phyloP scores from a whole-genome alignment of 306 rosid genomes.

The Citrullus amarus region DNA sequence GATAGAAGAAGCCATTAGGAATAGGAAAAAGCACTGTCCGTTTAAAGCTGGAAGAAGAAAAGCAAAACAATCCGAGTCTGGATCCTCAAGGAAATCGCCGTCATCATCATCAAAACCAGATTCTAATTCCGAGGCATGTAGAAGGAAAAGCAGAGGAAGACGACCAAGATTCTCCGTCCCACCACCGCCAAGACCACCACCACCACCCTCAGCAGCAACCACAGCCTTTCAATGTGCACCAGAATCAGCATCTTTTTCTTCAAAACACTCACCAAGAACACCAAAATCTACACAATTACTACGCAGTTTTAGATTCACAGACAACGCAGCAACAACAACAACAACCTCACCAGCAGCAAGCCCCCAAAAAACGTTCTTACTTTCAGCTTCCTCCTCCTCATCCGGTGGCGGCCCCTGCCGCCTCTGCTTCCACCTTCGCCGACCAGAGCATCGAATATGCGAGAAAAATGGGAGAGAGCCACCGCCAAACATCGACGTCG shows the following conservation, averaged over 20 bases:
- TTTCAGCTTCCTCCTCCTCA: conserved; percentile 10
- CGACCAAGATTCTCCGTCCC: conserved; percentile 13
- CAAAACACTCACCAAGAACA: background rate
- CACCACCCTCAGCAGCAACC: background rate
- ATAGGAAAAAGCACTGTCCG: background rate
- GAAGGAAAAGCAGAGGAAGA: conserved; percentile 13
- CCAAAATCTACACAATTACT: conserved; percentile 4
- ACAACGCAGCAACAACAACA: background rate
- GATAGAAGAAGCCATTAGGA: background rate
- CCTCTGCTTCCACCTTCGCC: conserved; percentile 4
- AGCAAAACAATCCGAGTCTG: conserved; percentile 12
- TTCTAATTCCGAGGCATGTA: conserved; percentile 6
- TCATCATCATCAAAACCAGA: conserved; percentile 14
- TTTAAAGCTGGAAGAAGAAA: conserved; percentile 21
- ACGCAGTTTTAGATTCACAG: conserved; percentile 6
- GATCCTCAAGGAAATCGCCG: conserved; percentile 13
- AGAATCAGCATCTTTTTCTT: conserved; percentile 14
- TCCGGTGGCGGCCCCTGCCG: background rate
- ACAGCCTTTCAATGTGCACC: conserved; percentile 5
- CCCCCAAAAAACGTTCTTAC: conserved; percentile 1
- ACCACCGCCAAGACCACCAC: conserved; percentile 7
- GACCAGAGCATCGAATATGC: conserved; percentile 19
- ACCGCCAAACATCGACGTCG: conserved; percentile 7
- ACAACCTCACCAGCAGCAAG: background rate
- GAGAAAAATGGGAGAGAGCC: conserved; percentile 15